Conservation (phyloP, 169 alveolate species). For the Plasmodium blacklocki region DNA sequence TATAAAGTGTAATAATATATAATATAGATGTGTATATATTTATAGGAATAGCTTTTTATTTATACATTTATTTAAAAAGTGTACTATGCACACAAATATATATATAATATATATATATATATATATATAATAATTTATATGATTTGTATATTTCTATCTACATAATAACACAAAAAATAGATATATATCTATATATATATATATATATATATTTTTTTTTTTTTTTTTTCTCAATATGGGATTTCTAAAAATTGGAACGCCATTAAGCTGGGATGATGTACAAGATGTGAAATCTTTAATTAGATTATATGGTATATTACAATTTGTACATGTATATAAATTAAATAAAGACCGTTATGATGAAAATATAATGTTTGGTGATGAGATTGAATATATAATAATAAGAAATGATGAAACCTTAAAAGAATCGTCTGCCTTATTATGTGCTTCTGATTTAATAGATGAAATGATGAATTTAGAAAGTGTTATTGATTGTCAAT, state of each 20-base stretch:
- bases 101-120: too few species aligned
- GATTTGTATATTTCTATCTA: too few species aligned
- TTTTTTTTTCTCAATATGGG: constrained; percentile 28
- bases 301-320: constrained; percentile 76
- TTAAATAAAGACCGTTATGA: constrained; percentile 78
- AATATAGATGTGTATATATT: too few species aligned
- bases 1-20: too few species aligned
- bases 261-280: constrained; percentile 76
- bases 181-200: too few species aligned
- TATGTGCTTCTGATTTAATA: constrained; percentile 78
- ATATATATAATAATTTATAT: too few species aligned
- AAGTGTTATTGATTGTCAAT: constrained; percentile 48
- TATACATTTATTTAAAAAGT: too few species aligned
- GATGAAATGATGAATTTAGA: constrained; percentile 75
- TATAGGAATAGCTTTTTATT: too few species aligned
- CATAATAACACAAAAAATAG: too few species aligned
- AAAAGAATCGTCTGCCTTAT: constrained; percentile 72
- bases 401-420: constrained; percentile 64
- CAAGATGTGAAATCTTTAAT: constrained; percentile 48
- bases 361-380: constrained; percentile 79
- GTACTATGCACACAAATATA: too few species aligned
- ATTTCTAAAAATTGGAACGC: constrained; percentile 69
- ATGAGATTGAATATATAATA: constrained; percentile 79
- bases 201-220: too few species aligned
- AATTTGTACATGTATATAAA: constrained; percentile 77